Percentiles rank a stretch among this genome's conserved stretches.
phyloP scores from a whole-genome alignment of 352 stramenopile species.

The Blastocystis sp. region DNA sequence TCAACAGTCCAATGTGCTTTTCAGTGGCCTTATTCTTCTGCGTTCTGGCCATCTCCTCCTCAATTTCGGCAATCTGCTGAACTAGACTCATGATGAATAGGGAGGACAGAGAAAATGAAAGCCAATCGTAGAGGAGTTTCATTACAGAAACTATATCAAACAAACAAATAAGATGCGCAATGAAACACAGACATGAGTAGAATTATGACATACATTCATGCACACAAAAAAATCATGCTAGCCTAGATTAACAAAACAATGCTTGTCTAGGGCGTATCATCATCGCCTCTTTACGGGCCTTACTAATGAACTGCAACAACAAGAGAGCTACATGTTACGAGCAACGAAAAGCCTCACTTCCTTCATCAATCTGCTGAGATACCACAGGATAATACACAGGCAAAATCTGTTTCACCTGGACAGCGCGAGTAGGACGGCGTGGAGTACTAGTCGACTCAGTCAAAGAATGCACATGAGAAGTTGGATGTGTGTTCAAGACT shows the following conservation, averaged over 20 bases:
- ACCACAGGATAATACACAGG: not conserved
- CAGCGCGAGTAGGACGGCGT: not conserved
- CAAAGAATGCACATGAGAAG: not conserved
- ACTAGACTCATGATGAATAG: conserved; percentile 51
- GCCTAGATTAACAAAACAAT: not conserved
- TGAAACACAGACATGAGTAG: not conserved
- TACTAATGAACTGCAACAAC: conserved; percentile 33
- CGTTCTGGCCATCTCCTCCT: conserved; percentile 58
- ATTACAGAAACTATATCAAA: not conserved
- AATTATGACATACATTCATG: not conserved
- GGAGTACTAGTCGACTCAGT: not conserved
- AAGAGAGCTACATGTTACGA: not conserved
- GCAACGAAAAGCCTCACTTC: not conserved
- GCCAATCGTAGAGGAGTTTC: not conserved
- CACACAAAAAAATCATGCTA: not conserved
- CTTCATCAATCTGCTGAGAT: conserved; percentile 1
- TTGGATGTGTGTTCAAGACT: not conserved
- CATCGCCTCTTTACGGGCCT: not conserved
- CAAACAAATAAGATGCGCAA: not conserved
- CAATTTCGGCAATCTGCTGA: conserved; percentile 60
- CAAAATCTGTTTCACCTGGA: not conserved
- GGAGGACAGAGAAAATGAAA: not conserved
- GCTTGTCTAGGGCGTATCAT: not conserved
- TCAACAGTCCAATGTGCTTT: conserved; percentile 93
- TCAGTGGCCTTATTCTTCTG: conserved; percentile 99